Conservation (phyloP, 2,329 filamentous ascomycete species). For the Ophiocordyceps robertsii region DNA sequence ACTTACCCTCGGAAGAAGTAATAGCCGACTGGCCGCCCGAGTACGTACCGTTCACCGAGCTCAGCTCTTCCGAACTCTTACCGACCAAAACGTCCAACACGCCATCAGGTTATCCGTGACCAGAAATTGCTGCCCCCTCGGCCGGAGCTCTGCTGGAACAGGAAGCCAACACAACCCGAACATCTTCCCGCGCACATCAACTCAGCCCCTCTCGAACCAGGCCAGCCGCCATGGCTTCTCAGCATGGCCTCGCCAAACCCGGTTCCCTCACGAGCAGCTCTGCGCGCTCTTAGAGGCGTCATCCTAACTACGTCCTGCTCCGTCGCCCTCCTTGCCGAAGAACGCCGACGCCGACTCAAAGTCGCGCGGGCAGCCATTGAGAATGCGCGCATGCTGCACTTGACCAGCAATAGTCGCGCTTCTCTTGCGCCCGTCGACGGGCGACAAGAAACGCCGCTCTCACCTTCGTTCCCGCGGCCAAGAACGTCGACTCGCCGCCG, state of each 20-base stretch:
- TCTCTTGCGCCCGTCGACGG: neutral
- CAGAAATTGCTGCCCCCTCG: neutral
- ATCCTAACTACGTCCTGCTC: slow-evolving; percentile 45
- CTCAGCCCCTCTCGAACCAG: neutral
- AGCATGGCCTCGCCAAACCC: slow-evolving; percentile 32
- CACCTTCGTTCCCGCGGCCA: slow-evolving; percentile 5
- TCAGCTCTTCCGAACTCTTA: too few species aligned
- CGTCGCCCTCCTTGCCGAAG: slow-evolving; percentile 39
- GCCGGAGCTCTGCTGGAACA: too few species aligned
- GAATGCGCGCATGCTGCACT: slow-evolving; percentile 38
- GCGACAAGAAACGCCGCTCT: slow-evolving; percentile 6
- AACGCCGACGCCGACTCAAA: slow-evolving; percentile 40
- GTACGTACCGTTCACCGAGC: too few species aligned
- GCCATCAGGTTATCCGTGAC: too few species aligned
- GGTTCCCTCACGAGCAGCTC: slow-evolving; percentile 40
- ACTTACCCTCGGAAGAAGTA: too few species aligned
- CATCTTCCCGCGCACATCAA: neutral
- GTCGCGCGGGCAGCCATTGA: slow-evolving; percentile 34
- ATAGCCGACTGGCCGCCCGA: too few species aligned
- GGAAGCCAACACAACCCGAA: neutral
- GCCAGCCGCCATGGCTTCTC: slow-evolving; percentile 11
- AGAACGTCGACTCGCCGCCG: slow-evolving; percentile 15
- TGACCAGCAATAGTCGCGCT: slow-evolving; percentile 11
- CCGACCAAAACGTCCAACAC: too few species aligned
- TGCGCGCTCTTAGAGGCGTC: slow-evolving; percentile 41